Evolutionary conservation across 805 yeast genomes (phyloP).

Genomic region (Zygosaccharomyces siamensis): DNA sequence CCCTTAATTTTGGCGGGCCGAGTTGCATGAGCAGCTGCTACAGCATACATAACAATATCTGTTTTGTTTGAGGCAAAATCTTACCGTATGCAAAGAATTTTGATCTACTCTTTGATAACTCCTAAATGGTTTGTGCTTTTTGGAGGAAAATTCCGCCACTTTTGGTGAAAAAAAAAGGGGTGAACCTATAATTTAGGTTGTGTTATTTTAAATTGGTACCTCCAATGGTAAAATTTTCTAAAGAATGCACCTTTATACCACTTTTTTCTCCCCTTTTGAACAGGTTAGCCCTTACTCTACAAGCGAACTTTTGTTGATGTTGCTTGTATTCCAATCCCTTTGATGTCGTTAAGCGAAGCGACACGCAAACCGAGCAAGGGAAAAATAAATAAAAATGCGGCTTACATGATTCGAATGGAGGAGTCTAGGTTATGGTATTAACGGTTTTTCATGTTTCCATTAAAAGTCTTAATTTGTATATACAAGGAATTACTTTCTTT

Average conservation of each 20-base stretch:
- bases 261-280: not conserved
- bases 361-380: not conserved
- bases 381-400: not conserved
- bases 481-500: constrained; percentile 30
- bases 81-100: not conserved
- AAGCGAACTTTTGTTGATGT: not conserved
- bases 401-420: not conserved
- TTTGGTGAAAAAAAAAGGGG: not conserved
- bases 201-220: not conserved
- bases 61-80: no score
- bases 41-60: constrained; percentile 25
- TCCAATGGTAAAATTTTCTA: not conserved
- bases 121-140: not conserved
- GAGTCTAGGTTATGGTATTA: not conserved
- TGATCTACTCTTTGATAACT: not conserved
- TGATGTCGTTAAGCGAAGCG: not conserved
- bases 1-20: constrained; percentile 31
- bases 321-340: not conserved
- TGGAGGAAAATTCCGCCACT: not conserved
- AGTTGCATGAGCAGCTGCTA: constrained; percentile 37
- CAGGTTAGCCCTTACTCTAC: not conserved
- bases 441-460: not conserved
- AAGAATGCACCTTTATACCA: not conserved
- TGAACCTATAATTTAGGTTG: not conserved
- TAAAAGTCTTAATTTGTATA: not conserved